Conservation (phyloP, 805 yeast species). For the Teunomyces funiuensis region DNA sequence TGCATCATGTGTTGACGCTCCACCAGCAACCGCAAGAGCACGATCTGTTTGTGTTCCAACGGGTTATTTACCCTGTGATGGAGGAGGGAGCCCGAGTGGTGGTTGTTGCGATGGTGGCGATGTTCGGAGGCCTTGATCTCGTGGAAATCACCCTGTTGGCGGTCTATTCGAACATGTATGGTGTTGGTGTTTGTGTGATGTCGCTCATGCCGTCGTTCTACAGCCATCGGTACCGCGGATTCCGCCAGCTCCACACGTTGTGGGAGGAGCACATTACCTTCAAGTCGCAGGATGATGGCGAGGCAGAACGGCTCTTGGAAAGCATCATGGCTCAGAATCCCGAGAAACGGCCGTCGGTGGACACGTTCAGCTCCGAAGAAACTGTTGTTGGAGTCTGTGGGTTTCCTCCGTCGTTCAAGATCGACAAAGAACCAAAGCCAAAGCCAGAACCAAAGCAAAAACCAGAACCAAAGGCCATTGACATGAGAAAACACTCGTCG, state of each 20-base stretch:
- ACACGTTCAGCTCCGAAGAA: slow-evolving; percentile 16
- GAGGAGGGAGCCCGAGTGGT: slow-evolving; percentile 11
- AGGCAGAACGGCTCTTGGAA: slow-evolving; percentile 10
- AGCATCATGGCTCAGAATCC: slow-evolving; percentile 9
- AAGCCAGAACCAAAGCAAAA: too few relatives aligned
- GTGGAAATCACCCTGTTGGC: slow-evolving; percentile 11
- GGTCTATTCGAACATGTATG: slow-evolving; percentile 8
- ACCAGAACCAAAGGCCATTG: too few relatives aligned
- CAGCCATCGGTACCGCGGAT: slow-evolving; percentile 13
- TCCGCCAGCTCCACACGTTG: slow-evolving; percentile 16
- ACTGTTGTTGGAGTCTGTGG: slow-evolving; percentile 10
- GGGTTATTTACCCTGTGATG: slow-evolving; percentile 13
- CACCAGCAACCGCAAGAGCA: background rate
- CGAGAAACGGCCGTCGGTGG: slow-evolving; percentile 13
- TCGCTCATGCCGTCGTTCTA: slow-evolving; percentile 8
- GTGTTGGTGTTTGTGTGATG: background rate
- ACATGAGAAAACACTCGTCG: too few relatives aligned
- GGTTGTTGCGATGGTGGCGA: slow-evolving; percentile 8
- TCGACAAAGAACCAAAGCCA: background rate
- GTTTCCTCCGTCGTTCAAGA: slow-evolving; percentile 16
- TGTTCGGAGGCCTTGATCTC: slow-evolving; percentile 4
- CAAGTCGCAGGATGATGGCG: slow-evolving; percentile 9
- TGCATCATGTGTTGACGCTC: slow-evolving; percentile 15
- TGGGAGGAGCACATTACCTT: slow-evolving; percentile 17
- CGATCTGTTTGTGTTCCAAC: slow-evolving; percentile 7